Evolutionary conservation across 108 stramenopile species (phyloP), one percentile per base, ranked within the genome.

Genomic region (Phaeodactylum tricornutum): DNA sequence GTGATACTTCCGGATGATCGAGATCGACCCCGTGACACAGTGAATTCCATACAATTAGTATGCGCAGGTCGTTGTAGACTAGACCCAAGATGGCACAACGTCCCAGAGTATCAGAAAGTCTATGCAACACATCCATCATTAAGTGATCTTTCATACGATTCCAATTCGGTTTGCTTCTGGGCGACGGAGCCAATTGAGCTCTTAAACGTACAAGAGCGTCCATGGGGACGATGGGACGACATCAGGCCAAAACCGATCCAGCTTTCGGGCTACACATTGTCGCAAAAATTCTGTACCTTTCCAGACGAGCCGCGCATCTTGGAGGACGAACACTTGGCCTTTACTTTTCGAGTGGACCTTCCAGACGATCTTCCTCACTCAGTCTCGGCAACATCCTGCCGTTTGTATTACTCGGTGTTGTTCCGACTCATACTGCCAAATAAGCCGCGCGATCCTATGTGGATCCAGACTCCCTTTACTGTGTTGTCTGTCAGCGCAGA

Each of bases 51-150:
- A 8, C 33, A 48, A 14, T 52, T 76, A 0, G 59, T 57, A 21
- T 45, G 43, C 7, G 47, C 63, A 15, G 74, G 69, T 27, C 55
- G 22, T 44, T 69, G 67, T 55, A 61, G 62, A 4, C 58, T 76
- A 15, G 74, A 76, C 60, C 21, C 74, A 4, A 49, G 74, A 44
- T 76, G 74, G 74, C 74, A 76, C 62, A 50, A 59, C 40, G 55
- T 31, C n/a, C 11, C 7, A 43, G 12, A 43, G 7, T n/a, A 43
- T 43, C 41, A 15, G 16, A 7, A 43, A 7, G 41, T 7, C 16
- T 7, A 43, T 7, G 41, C 12, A 43, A 34, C 9, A 14, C 9
- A 34, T 11, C 14, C 33, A 34, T 14, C 14, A 9, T 11, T 34
- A 34, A 7, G 41, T 11, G 41, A 16, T 15, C 7, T 43, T 8